Base-by-base conservation (phyloP, 345 rosid species). In the Raphanus raphanistrum region DNA sequence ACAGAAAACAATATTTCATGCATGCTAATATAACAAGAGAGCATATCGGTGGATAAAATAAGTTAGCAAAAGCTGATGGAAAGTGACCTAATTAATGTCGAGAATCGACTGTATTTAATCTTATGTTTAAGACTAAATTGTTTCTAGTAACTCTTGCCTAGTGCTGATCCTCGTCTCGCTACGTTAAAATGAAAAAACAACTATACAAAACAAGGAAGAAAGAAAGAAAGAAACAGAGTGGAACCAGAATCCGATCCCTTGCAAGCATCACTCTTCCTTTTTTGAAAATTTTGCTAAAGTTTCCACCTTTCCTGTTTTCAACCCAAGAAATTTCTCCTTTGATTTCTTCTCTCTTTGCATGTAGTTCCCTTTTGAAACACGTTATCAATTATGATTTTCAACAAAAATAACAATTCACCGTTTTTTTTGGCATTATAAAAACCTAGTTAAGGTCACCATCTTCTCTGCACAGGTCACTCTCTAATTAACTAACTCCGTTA, bases 231-330 rank as follows among this genome's bases (percentile, higher is more conserved):
- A 68, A 60, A 66, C 55, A 60, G 25, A 73, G 57, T 79, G 78
- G 78, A 36, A 73, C 62, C 65, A 29, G 82, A 79, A 79, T 74
- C 52, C 31, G 75, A 79, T 79, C 66, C 78, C 33, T 66, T 45
- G 68, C 43, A 50, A 50, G 57, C 77, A 65, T 41, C 79, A 43
- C 68, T 76, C 55, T 69, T 31, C 25, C 64, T 50, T 63, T 71
- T 28, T 74, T 74, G 79, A 79, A 73, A 79, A 79, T 62, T 35
- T 74, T 63, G 81, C 16, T 25, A 77, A 77, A 77, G 72, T 57
- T 55, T 36, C 41, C 55, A 48, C 32, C 66, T 77, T 71, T 77
- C 66, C 55, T 70, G 73, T 25, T 66, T 72, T 72, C 72, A 65
- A 41, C 72, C 50, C 61, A 73, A 48, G 33, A 63, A 63, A 27